phyloP scores from a whole-genome alignment of 441 rosid genomes.

The Bocquillonia castaneifolia region DNA sequence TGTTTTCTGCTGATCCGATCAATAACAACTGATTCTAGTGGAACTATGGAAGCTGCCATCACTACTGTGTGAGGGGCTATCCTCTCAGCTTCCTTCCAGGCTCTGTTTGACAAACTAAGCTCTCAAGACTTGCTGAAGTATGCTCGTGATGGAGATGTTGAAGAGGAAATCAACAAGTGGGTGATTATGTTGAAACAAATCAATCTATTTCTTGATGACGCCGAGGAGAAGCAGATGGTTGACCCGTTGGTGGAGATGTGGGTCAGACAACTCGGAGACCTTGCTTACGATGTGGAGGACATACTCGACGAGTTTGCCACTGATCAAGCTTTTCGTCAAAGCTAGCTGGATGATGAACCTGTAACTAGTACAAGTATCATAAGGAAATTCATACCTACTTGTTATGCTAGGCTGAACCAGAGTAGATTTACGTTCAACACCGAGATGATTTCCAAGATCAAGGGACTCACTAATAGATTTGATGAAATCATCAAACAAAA shows the following conservation, averaged over 20 bases:
- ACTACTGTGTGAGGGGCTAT: background rate
- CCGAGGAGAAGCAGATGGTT: background rate
- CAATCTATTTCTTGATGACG: conserved; percentile 16
- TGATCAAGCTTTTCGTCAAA: background rate
- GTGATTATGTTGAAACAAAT: background rate
- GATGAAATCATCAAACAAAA: background rate
- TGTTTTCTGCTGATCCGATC: no score
- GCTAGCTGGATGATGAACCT: background rate
- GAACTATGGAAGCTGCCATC: background rate
- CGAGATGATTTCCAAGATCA: background rate
- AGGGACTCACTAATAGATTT: background rate
- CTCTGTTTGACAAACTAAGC: background rate
- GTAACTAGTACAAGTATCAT: conserved; percentile 4
- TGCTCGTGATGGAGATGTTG: conserved; percentile 4
- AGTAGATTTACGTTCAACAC: background rate
- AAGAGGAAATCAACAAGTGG: conserved; percentile 15
- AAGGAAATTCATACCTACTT: background rate
- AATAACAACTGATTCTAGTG: no score
- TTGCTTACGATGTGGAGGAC: conserved; percentile 19
- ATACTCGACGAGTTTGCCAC: background rate
- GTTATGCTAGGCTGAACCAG: background rate
- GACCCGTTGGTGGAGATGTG: conserved; percentile 12
- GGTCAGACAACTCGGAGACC: conserved; percentile 14
- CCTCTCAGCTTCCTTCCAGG: background rate
- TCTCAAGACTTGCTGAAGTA: background rate